Base-by-base conservation (phyloP, 2,329 filamentous ascomycete genomes). In the Aureobasidium zeae region DNA sequence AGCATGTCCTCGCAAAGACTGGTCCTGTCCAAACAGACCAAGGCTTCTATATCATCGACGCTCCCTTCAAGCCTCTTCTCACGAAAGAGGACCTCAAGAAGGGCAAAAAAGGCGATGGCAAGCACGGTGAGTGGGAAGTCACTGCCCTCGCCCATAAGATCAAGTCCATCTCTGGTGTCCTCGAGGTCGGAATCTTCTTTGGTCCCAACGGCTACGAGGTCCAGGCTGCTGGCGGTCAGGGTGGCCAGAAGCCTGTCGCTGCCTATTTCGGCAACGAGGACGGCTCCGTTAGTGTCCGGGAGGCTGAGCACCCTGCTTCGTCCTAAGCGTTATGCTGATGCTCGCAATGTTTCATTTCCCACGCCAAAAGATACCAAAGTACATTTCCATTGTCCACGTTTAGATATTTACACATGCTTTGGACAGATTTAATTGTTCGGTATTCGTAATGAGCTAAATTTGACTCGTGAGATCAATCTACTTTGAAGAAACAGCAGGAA, bases 231-330 rank as follows among this genome's bases (percentile, higher is more conserved):
- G 69, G 73, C 47, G 69, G 72, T 43, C 65, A 77, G 35, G 81
- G 83, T 35, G 87, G 85, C 1, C 86, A 95, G 67, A 94, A 89
- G 67, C 91, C 91, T 0, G 74, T 95, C 10, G 87, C 87, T 20
- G 88, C 86, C 17, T 98, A 96, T 67, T 98, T 96, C 65, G 91
- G 91, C 25, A 84, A 91, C 77, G 76, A 82, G 32, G 83, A 71
- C 49, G 69, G 69, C 9, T 64, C 58, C 45, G 66, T 71, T 10
- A 52, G 61, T 19, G 41, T 41, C 28, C 35, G 31, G 20, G 30
- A 43, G 21, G 39, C 39, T 13, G 5, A 33, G 11, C 22, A n/a
- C n/a, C n/a, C n/a, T n/a, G n/a, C n/a, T n/a, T n/a, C n/a, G 20
- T 33, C 39, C 21, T 11, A 15, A 43, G 34, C 28, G 28, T 21